phyloP scores from a whole-genome alignment of 2,329 filamentous ascomycete genomes.

The Kalmusia sp. region DNA sequence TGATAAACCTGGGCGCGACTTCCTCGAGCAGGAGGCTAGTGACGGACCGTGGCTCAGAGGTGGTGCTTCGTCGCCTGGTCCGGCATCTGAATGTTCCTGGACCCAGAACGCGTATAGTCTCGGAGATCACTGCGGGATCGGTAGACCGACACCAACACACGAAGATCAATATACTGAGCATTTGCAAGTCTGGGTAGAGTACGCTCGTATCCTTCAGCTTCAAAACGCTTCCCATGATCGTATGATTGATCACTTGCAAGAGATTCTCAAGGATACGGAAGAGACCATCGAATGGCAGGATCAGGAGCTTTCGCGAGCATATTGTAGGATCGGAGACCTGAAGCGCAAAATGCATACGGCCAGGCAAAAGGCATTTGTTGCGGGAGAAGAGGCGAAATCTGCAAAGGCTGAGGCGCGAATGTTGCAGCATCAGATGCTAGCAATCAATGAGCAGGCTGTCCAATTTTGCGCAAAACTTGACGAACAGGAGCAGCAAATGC shows the following conservation, averaged over 20 bases:
- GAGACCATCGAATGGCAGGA: slow-evolving; percentile 11
- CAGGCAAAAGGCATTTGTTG: background rate
- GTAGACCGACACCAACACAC: background rate
- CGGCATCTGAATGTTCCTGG: background rate
- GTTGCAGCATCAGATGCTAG: background rate
- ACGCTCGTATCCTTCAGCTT: slow-evolving; percentile 4
- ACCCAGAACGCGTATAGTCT: background rate
- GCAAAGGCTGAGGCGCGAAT: background rate
- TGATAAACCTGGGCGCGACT: no score
- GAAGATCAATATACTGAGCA: background rate
- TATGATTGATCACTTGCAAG: slow-evolving; percentile 1
- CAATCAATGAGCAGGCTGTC: background rate
- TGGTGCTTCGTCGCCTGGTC: background rate
- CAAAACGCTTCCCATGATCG: slow-evolving; percentile 3
- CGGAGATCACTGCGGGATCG: background rate
- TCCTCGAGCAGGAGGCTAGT: background rate
- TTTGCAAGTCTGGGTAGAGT: slow-evolving; percentile 1
- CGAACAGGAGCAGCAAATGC: background rate
- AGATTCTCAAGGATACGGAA: slow-evolving; percentile 8
- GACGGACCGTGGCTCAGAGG: slow-evolving; percentile 3
- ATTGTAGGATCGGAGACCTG: slow-evolving; percentile 1
- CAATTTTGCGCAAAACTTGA: background rate
- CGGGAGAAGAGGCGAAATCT: background rate
- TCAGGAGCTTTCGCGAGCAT: background rate
- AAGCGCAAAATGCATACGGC: background rate